Percentiles rank a stretch among this genome's conserved stretches.
Evolutionary conservation across 1,139 yeast genomes (phyloP).

Genomic region (Barnettozyma hawaiiensis): DNA sequence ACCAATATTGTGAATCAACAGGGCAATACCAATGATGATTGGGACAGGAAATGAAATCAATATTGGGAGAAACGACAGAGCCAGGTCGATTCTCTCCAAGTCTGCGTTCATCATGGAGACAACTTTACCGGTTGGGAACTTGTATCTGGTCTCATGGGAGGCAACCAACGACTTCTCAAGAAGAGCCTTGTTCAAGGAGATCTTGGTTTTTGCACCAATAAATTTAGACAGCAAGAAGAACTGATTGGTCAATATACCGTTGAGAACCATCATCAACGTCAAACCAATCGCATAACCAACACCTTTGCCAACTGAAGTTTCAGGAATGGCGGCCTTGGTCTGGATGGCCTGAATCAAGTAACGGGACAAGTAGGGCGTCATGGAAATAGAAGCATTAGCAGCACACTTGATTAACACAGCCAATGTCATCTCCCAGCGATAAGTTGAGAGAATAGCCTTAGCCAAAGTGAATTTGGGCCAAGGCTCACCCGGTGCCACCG

Average conservation of each 20-base stretch:
- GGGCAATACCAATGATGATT: slow-evolving; percentile 49
- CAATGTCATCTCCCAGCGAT: slow-evolving; percentile 40
- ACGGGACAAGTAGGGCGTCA: slow-evolving; percentile 44
- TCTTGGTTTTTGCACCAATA: slow-evolving; percentile 61
- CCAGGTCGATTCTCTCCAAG: slow-evolving; percentile 68
- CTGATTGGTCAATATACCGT: slow-evolving; percentile 51
- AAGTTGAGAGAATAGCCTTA: slow-evolving; percentile 44
- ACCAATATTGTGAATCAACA: slow-evolving; percentile 63
- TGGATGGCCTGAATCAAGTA: slow-evolving; percentile 43
- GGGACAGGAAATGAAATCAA: slow-evolving; percentile 50
- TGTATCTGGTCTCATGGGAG: slow-evolving; percentile 47
- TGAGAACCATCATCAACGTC: slow-evolving; percentile 37
- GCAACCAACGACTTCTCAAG: slow-evolving; percentile 58
- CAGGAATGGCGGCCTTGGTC: slow-evolving; percentile 29
- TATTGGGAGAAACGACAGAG: slow-evolving; percentile 26
- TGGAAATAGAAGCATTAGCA: slow-evolving; percentile 38
- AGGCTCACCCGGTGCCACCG: slow-evolving; percentile 22
- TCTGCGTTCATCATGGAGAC: slow-evolving; percentile 74
- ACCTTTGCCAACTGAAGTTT: slow-evolving; percentile 37
- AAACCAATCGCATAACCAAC: slow-evolving; percentile 55
- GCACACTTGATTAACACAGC: slow-evolving; percentile 38
- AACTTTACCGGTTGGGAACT: slow-evolving; percentile 58
- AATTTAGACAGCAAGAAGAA: slow-evolving; percentile 53
- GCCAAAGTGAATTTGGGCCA: slow-evolving; percentile 6
- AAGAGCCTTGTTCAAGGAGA: slow-evolving; percentile 58